These are phyloP conservation scores for Elsinoe arachidis DNA, from an alignment of 2,329 filamentous ascomycete species.

Conservation along the genomic window DNA sequence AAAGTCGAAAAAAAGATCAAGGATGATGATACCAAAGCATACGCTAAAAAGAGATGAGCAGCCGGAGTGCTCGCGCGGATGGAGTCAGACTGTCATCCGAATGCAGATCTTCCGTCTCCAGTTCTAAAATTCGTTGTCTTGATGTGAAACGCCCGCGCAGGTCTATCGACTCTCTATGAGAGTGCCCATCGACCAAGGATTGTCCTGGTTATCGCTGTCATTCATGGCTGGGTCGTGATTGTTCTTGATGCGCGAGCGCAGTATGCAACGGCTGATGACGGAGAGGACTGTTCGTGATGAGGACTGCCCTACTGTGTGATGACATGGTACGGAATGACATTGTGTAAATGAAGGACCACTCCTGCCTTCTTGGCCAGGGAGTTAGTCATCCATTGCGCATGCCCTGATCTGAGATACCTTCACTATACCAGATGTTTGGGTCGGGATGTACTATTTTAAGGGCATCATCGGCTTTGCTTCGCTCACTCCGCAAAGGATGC, in stretches of 20 bases:
- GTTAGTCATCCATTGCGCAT: no score
- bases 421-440: no score
- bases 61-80: not conserved
- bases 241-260: not conserved
- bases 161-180: not conserved
- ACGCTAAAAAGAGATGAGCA: not conserved
- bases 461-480: no score
- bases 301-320: no score
- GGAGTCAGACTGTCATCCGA: not conserved
- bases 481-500: no score
- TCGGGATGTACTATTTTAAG: no score
- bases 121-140: not conserved
- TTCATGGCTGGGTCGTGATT: not conserved
- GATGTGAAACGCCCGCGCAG: not conserved
- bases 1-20: slow-evolving; percentile 4
- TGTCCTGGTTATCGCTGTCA: not conserved
- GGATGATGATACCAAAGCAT: slow-evolving; percentile 1
- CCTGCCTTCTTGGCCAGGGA: no score
- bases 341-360: no score
- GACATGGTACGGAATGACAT: no score
- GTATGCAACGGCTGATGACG: no score
- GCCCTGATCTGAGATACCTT: no score
- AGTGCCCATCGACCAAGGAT: not conserved
- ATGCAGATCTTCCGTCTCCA: slow-evolving; percentile 3
- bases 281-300: no score